Base-by-base conservation (phyloP, 1,284 basidiomycete genomes). In the Sporisorium exsertum region DNA sequence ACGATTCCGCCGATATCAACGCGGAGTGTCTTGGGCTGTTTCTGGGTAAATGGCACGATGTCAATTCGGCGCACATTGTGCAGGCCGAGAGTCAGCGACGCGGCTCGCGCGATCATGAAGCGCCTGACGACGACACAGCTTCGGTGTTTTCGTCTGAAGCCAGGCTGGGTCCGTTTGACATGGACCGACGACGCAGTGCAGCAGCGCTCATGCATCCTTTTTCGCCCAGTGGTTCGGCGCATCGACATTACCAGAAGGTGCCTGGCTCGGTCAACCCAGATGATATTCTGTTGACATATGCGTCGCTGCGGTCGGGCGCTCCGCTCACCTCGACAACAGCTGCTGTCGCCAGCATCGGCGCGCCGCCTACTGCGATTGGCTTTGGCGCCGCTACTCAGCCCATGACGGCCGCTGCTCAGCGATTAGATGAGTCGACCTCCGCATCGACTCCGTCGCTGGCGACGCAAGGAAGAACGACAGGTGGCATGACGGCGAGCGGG, bases 1-100 rank as follows among this genome's bases (percentile, higher is more conserved):
- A 91, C 80, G 89, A 90, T 72, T 88, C 91, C 24, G 87, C 91
- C 16, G 88, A 90, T 52, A 91, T 94, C 60, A 88, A 90, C 27
- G 91, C 90, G 55, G 91, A 93, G 81, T 91, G 91, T 59, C 88
- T 88, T 45, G 90, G 78, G 26, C 65, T 84, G 10, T 80, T 75
- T 43, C 46, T 81, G 7, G 77, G 77, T 58, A 73, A 72, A 47
- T 76, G 77, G 76, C 64, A 78, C 50, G 74, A 74, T 37, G 69
- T 76, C 57, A 71, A 61, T 43, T 59, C 67, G 22, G 60, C 67
- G 5, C 72, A 75, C 55, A 67, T 75, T 29, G 63, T 57, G 5
- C 63, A 75, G 40, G 72, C 72, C 15, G 67, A 75, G 29, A 50
- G 58, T 5, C 64, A 76, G 35, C 64, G 69, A 6, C 51, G 58